Conservation (phyloP, 1,284 basidiomycete genomes). For the Ceratobasidium sp. region DNA sequence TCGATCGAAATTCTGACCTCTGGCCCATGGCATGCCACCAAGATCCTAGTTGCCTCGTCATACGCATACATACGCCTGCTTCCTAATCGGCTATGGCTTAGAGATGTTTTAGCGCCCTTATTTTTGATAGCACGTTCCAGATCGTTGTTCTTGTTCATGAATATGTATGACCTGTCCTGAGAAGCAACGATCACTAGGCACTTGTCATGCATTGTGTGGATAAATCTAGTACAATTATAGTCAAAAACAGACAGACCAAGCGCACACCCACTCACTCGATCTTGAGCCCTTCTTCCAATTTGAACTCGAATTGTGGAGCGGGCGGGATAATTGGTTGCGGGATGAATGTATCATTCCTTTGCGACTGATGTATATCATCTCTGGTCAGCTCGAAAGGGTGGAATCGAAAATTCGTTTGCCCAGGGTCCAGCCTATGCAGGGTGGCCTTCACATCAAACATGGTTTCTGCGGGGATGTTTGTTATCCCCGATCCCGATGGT, state of each 20-base stretch:
- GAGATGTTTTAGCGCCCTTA: background rate
- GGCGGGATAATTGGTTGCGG: background rate
- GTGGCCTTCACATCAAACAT: background rate
- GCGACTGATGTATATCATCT: conserved; percentile 17
- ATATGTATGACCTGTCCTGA: background rate
- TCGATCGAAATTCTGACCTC: background rate
- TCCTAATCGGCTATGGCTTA: background rate
- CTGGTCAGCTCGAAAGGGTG: conserved; percentile 33
- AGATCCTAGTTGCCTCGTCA: background rate
- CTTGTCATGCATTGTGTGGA: too few relatives aligned
- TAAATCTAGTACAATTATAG: too few relatives aligned
- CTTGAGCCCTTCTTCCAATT: background rate
- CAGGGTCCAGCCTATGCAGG: background rate
- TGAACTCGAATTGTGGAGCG: background rate
- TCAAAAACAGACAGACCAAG: too few relatives aligned
- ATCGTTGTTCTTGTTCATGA: background rate
- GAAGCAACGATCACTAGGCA: background rate
- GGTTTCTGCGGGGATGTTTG: background rate
- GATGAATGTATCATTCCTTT: background rate
- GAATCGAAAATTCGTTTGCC: background rate
- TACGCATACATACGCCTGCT: background rate
- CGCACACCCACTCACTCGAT: background rate
- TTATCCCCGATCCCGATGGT: background rate
- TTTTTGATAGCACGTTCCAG: background rate
- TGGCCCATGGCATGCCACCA: background rate